A percentile compares a stretch with the other conserved stretches of the same genome.
These are phyloP conservation scores for Furcasterigmium sp. DNA, from an alignment of 2,329 filamentous ascomycete species.

Conservation along the genomic window DNA sequence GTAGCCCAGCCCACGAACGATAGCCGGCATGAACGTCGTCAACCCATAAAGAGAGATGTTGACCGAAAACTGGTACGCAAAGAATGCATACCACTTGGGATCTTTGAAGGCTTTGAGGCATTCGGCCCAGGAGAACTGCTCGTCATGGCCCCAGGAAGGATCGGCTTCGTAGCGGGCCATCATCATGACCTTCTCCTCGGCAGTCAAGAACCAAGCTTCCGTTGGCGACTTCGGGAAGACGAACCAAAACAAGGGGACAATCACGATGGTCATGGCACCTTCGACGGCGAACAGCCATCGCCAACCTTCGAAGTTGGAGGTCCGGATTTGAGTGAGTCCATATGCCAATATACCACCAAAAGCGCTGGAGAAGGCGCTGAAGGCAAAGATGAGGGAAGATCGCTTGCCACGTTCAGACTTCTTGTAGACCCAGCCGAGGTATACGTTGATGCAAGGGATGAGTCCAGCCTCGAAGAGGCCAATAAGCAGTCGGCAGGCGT, in stretches of 20 bases:
- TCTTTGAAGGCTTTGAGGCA: slow-evolving; percentile 19
- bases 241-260: slow-evolving; percentile 22
- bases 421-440: slow-evolving; percentile 30
- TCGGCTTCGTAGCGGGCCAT: slow-evolving; percentile 8
- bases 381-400: slow-evolving; percentile 30
- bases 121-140: slow-evolving; percentile 16
- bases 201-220: slow-evolving; percentile 21
- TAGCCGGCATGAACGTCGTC: slow-evolving; percentile 26
- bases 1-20: slow-evolving; percentile 26
- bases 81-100: slow-evolving; percentile 25
- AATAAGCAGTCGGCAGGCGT: slow-evolving; percentile 13
- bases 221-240: slow-evolving; percentile 19
- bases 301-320: slow-evolving; percentile 22
- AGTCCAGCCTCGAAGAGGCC: slow-evolving; percentile 25
- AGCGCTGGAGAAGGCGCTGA: slow-evolving; percentile 31
- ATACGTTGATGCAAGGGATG: slow-evolving; percentile 32
- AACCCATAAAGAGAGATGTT: slow-evolving; percentile 27
- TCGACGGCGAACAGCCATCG: slow-evolving; percentile 34
- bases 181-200: slow-evolving; percentile 19
- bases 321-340: slow-evolving; percentile 28
- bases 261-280: slow-evolving; percentile 28
- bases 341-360: slow-evolving; percentile 38
- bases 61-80: slow-evolving; percentile 22
- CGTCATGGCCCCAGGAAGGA: slow-evolving; percentile 10
- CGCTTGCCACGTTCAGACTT: slow-evolving; percentile 15